Evolutionary conservation across 2,329 filamentous ascomycete genomes (phyloP).

Genomic region (Reticulascus tulasneorum): DNA sequence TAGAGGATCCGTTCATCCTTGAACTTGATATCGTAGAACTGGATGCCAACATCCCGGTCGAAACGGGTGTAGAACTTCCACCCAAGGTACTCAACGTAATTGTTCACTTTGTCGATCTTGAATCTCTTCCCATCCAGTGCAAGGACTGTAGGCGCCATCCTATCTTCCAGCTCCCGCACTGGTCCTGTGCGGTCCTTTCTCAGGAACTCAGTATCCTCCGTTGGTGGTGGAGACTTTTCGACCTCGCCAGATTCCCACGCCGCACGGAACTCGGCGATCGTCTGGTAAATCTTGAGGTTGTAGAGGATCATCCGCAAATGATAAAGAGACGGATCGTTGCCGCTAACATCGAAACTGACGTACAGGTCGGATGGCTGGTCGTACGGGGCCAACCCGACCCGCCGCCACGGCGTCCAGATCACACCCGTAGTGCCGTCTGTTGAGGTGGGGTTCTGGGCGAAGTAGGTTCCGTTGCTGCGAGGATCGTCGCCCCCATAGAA

Average conservation of each 20-base stretch:
- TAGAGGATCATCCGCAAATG: constrained; percentile 15
- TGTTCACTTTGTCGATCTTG: constrained; percentile 15
- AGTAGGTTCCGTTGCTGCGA: constrained; percentile 14
- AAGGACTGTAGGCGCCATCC: constrained; percentile 11
- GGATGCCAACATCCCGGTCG: constrained; percentile 4
- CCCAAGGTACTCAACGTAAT: constrained; percentile 16
- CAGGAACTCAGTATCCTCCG: constrained; percentile 12
- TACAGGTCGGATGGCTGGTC: constrained; percentile 14
- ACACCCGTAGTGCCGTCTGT: constrained; percentile 13
- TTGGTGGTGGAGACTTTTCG: constrained; percentile 6
- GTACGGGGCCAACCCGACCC: constrained; percentile 12
- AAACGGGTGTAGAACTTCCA: constrained; percentile 16
- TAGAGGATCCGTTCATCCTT: too few relatives aligned
- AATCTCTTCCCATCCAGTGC: constrained; percentile 15
- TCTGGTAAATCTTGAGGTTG: constrained; percentile 13
- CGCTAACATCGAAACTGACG: constrained; percentile 14
- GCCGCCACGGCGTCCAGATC: constrained; percentile 14
- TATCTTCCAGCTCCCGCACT: constrained; percentile 13
- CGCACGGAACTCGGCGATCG: constrained; percentile 11
- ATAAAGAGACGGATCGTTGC: constrained; percentile 12
- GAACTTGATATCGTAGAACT: constrained; percentile 5
- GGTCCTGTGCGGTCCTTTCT: constrained; percentile 15
- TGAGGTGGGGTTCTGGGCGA: constrained; percentile 13
- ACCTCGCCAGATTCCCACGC: constrained; percentile 13
- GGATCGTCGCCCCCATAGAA: constrained; percentile 18